Evolutionary conservation across 2,329 filamentous ascomycete species (phyloP), one percentile per base, ranked within the genome.

Genomic region (Claviceps humidiphila): DNA sequence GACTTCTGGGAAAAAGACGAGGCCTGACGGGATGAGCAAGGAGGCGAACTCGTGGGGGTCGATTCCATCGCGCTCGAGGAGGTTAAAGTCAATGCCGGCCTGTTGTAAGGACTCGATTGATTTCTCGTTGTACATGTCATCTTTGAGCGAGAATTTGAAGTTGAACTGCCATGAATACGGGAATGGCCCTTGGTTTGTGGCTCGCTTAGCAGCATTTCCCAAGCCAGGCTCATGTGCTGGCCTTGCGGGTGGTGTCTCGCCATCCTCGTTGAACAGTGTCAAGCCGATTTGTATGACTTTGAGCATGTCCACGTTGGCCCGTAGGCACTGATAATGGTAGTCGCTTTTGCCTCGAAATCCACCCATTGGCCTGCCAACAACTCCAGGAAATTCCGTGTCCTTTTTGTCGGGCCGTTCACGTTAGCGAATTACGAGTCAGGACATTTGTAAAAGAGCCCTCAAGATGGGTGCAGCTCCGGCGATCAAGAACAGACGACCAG

Each of bases 131-230:
- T 94, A 97, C 93, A 98, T 98, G 70, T 98, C 93, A 41, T 91
- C 82, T 59, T 93, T 87, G 9, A 96, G 76, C 1, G 89, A 93
- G 68, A 97, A 98, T 61, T 90, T 85, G 71, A 98, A 98, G 74
- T 98, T 97, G 77, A 98, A 98, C 60, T 96, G 91, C 93, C 93
- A 98, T 17, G 91, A 94, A 64, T 87, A 94, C 16, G 88, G 91
- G 54, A 89, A 82, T 48, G 79, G 76, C 17, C 65, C 68, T 54
- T 68, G 73, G 49, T 58, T 66, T 20, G 66, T 68, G 24, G 68
- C 66, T 56, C 71, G 68, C 56, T 71, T 66, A 38, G 62, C 66
- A 17, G 63, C 68, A 37, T 64, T 61, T 4, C 61, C 64, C 20
- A 67, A 58, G n/a, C 64, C 64, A 43, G 69, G 55, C 50, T 77